Evolutionary conservation across 345 rosid species (phyloP).

Genomic region (Brassica incana): DNA sequence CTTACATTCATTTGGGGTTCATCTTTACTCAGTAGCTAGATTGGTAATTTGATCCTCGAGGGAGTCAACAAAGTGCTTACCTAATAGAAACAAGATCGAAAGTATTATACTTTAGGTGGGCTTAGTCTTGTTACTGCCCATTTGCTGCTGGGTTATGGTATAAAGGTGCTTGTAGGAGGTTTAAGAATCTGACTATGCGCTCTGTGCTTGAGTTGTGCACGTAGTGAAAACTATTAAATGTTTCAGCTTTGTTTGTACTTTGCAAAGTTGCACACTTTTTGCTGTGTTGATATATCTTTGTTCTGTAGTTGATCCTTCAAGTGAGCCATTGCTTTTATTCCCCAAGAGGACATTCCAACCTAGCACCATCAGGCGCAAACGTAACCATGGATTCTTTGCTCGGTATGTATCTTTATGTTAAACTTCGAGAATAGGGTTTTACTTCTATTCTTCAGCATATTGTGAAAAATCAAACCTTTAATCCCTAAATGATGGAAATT

Average conservation of each 20-base stretch:
- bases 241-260: background rate
- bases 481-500: background rate
- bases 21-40: conserved; percentile 15
- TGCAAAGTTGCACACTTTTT: background rate
- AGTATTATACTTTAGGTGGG: background rate
- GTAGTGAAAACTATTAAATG: background rate
- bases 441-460: background rate
- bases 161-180: background rate
- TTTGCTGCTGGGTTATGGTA: conserved; percentile 10
- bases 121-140: background rate
- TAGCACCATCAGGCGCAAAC: conserved; percentile 77
- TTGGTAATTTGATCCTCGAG: conserved; percentile 3
- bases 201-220: background rate
- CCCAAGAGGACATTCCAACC: conserved; percentile 94
- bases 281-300: background rate
- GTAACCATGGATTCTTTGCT: conserved; percentile 89
- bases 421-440: background rate
- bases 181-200: background rate
- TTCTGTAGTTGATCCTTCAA: conserved; percentile 60
- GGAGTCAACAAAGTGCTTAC: background rate
- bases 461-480: background rate
- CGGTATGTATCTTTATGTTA: conserved; percentile 51
- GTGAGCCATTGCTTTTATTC: conserved; percentile 69
- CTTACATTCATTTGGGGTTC: background rate
- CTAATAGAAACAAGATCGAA: background rate